phyloP scores from a whole-genome alignment of 1,139 yeast species.

The Sugiyamaella neomexicana region DNA sequence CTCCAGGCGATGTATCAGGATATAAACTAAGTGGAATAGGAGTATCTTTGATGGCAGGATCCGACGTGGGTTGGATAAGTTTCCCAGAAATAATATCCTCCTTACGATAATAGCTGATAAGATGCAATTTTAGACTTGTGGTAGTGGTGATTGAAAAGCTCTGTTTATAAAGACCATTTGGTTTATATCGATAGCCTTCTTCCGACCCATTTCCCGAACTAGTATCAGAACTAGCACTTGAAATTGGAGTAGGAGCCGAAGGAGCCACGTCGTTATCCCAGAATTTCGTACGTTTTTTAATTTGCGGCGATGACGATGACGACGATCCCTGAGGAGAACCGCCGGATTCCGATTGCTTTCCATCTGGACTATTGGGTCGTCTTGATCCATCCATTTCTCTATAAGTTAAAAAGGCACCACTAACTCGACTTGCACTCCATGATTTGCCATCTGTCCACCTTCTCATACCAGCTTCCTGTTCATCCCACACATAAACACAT shows the following conservation, averaged over 20 bases:
- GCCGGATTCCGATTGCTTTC: slow-evolving; percentile 1
- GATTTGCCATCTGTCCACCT: slow-evolving; percentile 67
- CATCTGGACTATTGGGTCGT: slow-evolving; percentile 23
- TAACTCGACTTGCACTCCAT: slow-evolving; percentile 63
- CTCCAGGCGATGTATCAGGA: slow-evolving; percentile 40
- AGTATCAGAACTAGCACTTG: slow-evolving; percentile 16
- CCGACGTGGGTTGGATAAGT: slow-evolving; percentile 45
- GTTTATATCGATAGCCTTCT: slow-evolving; percentile 43
- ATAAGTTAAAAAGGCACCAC: slow-evolving; percentile 56
- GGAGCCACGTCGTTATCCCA: slow-evolving; percentile 18
- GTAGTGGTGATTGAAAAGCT: slow-evolving; percentile 55
- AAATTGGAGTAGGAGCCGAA: slow-evolving; percentile 5
- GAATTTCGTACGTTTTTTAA: slow-evolving; percentile 18
- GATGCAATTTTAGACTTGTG: slow-evolving; percentile 53
- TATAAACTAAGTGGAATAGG: slow-evolving; percentile 43
- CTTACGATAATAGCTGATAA: slow-evolving; percentile 53
- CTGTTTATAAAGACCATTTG: slow-evolving; percentile 57
- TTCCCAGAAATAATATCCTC: slow-evolving; percentile 37
- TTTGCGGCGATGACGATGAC: slow-evolving; percentile 10
- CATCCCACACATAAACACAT: slow-evolving; percentile 60
- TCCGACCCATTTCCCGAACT: slow-evolving; percentile 20
- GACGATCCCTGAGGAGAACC: slow-evolving; percentile 13
- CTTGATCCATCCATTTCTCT: slow-evolving; percentile 49
- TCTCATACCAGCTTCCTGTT: slow-evolving; percentile 58
- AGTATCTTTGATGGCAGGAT: slow-evolving; percentile 41